Evolutionary conservation across 169 alveolate species (phyloP).

Genomic region (Cryptosporidium xiaoi): DNA sequence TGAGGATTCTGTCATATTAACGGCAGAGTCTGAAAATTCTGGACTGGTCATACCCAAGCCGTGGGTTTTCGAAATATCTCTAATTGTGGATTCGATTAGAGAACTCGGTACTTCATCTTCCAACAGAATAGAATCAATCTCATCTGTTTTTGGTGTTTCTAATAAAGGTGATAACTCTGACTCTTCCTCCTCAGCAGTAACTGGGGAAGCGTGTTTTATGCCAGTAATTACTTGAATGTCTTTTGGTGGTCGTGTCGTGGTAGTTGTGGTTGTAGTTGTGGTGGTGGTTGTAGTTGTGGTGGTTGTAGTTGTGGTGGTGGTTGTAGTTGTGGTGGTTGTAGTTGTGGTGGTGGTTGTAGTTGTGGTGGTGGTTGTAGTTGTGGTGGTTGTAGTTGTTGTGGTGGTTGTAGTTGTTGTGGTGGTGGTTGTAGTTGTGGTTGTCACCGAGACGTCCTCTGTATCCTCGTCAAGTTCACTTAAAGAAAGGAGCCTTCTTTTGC

Average conservation of each 20-base stretch:
- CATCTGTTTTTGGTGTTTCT: slow-evolving; percentile 21
- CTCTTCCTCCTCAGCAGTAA: background rate
- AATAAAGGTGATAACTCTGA: slow-evolving; percentile 6
- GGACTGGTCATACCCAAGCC: too few relatives aligned
- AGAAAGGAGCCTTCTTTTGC: background rate
- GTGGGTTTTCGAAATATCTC: too few relatives aligned
- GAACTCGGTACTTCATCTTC: too few relatives aligned
- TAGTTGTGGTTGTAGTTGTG: slow-evolving; percentile 24
- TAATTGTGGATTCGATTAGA: too few relatives aligned
- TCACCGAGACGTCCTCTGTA: background rate
- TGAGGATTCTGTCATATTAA: too few relatives aligned
- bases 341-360: slow-evolving; percentile 15
- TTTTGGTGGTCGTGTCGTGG: slow-evolving; percentile 18
- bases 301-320: slow-evolving; percentile 2
- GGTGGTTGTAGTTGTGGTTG: background rate
- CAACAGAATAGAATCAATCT: too few relatives aligned
- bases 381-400: slow-evolving; percentile 6
- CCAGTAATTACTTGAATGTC: background rate
- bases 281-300: slow-evolving; percentile 8
- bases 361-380: background rate
- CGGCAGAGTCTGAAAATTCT: too few relatives aligned
- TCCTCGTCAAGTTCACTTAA: background rate
- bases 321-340: background rate
- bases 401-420: background rate
- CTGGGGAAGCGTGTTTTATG: background rate